Percentiles rank a stretch among this genome's conserved stretches.
phyloP scores from a whole-genome alignment of 257 asterid genomes.

The Gentiana straminea region DNA sequence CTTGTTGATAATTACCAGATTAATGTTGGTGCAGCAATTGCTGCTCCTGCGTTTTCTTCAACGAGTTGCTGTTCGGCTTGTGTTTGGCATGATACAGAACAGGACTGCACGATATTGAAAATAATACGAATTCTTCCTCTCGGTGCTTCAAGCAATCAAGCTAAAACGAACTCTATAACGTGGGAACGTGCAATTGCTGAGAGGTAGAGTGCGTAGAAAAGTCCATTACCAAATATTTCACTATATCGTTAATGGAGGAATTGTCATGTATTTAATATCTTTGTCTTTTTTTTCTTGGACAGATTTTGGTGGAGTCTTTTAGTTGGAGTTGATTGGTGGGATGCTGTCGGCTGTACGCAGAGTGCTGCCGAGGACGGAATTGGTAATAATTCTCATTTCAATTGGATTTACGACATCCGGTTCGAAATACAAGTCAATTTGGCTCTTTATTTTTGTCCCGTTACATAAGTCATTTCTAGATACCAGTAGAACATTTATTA shows the following conservation, averaged over 20 bases:
- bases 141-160: conserved; percentile 61
- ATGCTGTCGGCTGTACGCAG: conserved; percentile 99
- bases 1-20: conserved; percentile 75
- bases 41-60: conserved; percentile 95
- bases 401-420: background rate
- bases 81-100: conserved; percentile 88
- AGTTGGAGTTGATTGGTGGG: conserved; percentile 99
- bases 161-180: conserved; percentile 63
- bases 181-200: conserved; percentile 99
- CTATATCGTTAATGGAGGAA: background rate
- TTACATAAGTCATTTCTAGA: no score
- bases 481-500: background rate
- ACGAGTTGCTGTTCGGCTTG: conserved; percentile 99
- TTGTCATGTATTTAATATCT: background rate
- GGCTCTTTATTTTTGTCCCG: no score
- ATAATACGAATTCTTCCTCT: conserved; percentile 94
- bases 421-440: no score
- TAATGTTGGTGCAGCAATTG: conserved; percentile 84
- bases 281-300: conserved; percentile 15
- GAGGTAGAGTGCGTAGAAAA: conserved; percentile 41
- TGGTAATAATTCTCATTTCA: conserved; percentile 38
- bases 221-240: conserved; percentile 2
- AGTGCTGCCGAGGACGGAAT: conserved; percentile 99
- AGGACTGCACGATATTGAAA: conserved; percentile 72
- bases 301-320: conserved; percentile 99